Conservation (phyloP, 1,284 basidiomycete genomes). For the Austropuccinia psidii region DNA sequence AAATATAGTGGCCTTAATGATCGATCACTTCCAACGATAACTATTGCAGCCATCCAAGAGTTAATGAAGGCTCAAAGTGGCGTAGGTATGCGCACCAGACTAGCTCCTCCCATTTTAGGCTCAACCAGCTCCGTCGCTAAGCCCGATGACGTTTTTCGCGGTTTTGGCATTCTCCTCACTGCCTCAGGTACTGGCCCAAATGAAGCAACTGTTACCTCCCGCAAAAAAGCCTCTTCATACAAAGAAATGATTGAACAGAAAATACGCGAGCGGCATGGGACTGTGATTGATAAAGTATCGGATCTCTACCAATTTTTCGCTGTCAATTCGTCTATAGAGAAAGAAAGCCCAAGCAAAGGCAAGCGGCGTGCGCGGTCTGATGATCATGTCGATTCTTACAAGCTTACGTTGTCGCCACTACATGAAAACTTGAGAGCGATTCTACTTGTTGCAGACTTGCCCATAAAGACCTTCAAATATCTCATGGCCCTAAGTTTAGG, state of each 20-base stretch:
- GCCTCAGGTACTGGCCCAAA: neutral
- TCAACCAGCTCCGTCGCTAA: neutral
- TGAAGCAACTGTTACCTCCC: neutral
- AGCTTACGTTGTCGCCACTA: neutral
- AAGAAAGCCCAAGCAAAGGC: neutral
- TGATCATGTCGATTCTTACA: neutral
- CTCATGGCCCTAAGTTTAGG: slow-evolving; percentile 72
- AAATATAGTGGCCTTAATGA: slow-evolving; percentile 8
- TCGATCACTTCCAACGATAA: neutral
- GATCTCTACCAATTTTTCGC: slow-evolving; percentile 1
- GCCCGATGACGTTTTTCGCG: neutral
- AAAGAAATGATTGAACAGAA: neutral
- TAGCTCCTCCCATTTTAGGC: neutral
- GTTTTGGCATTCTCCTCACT: slow-evolving; percentile 16
- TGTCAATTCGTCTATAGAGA: neutral
- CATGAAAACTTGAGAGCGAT: slow-evolving; percentile 53
- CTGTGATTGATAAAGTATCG: neutral
- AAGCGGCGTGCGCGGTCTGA: neutral
- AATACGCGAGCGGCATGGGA: neutral
- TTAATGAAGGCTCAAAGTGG: slow-evolving; percentile 17
- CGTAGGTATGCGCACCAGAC: slow-evolving; percentile 5
- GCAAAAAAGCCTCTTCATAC: neutral
- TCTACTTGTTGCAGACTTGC: slow-evolving; percentile 61
- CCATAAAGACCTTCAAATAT: slow-evolving; percentile 65
- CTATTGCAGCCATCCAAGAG: no score